Conservation (phyloP, 495 filamentous ascomycete species). For the Tuber umbilicatum region DNA sequence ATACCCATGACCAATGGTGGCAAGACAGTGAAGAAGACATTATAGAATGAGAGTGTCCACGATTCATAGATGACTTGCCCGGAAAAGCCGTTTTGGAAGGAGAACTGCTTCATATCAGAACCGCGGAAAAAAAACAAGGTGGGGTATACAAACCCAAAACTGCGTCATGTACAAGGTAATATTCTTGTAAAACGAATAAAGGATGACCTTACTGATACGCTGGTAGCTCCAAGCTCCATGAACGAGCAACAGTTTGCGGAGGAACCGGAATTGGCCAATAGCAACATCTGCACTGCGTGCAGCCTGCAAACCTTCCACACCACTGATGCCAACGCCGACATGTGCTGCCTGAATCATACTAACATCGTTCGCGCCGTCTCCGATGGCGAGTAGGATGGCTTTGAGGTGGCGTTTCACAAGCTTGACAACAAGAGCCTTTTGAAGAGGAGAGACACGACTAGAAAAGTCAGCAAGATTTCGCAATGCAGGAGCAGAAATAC, state of each 20-base stretch:
- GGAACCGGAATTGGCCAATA: constrained; percentile 92
- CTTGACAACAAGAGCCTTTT: constrained; percentile 97
- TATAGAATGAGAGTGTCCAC: constrained; percentile 98
- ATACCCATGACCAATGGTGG: constrained; percentile 94
- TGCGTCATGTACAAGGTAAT: constrained; percentile 98
- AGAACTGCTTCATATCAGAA: constrained; percentile 54
- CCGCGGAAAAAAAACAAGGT: constrained; percentile 5
- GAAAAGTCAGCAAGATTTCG: constrained; percentile 10
- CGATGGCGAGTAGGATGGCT: constrained; percentile 87
- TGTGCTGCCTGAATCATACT: constrained; percentile 99
- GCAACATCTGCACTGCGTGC: constrained; percentile 92
- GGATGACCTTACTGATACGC: constrained; percentile 87
- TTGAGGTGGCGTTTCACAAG: constrained; percentile 94
- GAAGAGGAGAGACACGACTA: constrained; percentile 92
- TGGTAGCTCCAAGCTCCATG: constrained; percentile 98
- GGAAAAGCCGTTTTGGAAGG: constrained; percentile 97
- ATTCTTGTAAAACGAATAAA: constrained; percentile 99
- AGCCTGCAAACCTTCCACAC: constrained; percentile 96
- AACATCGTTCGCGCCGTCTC: constrained; percentile 97
- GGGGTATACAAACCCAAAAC: constrained; percentile 70
- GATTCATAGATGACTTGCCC: constrained; percentile 98
- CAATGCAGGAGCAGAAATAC: constrained; percentile 21
- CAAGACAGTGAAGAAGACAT: constrained; percentile 94
- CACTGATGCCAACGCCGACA: constrained; percentile 96
- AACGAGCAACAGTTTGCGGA: constrained; percentile 89